A percentile compares a stretch with the other conserved stretches of the same genome.
Evolutionary conservation across 2,329 filamentous ascomycete genomes (phyloP).

Genomic region (Cordyceps farinosa): DNA sequence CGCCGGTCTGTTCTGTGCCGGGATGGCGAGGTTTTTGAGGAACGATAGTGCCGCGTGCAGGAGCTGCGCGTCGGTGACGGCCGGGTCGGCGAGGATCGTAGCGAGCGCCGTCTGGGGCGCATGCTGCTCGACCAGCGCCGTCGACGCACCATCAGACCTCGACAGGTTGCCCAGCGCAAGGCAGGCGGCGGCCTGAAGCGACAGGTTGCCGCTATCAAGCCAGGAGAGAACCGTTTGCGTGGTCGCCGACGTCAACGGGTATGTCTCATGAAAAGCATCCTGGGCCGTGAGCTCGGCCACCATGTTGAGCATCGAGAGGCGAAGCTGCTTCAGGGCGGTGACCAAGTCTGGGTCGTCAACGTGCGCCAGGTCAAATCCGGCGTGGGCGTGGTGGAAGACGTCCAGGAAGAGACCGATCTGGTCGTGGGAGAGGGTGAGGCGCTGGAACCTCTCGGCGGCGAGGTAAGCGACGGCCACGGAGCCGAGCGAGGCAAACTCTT

Average conservation of each 20-base stretch:
- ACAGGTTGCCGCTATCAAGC: slow-evolving; percentile 39
- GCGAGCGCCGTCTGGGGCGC: slow-evolving; percentile 44
- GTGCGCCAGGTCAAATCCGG: slow-evolving; percentile 36
- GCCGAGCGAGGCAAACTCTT: slow-evolving; percentile 51
- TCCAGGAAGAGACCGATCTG: slow-evolving; percentile 43
- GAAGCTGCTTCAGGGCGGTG: slow-evolving; percentile 45
- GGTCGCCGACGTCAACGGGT: slow-evolving; percentile 42
- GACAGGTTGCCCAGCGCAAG: slow-evolving; percentile 60
- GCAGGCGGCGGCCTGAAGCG: slow-evolving; percentile 55
- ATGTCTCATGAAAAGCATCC: slow-evolving; percentile 41
- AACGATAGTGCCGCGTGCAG: slow-evolving; percentile 57
- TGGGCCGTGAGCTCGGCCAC: slow-evolving; percentile 52
- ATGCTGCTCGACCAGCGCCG: slow-evolving; percentile 44
- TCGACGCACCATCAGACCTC: slow-evolving; percentile 53
- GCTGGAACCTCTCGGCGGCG: slow-evolving; percentile 49
- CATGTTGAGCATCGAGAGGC: slow-evolving; percentile 47
- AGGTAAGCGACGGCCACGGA: slow-evolving; percentile 56
- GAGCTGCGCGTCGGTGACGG: slow-evolving; percentile 46
- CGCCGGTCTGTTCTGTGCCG: slow-evolving; percentile 48
- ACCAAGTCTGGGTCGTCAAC: slow-evolving; percentile 45
- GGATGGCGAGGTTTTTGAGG: slow-evolving; percentile 63
- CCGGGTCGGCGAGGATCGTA: slow-evolving; percentile 39
- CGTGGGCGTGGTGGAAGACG: slow-evolving; percentile 47
- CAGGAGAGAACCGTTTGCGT: slow-evolving; percentile 44
- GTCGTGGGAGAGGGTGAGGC: slow-evolving; percentile 39